Conservation (phyloP, 208 protist species). For the Trypanosoma caninum region DNA sequence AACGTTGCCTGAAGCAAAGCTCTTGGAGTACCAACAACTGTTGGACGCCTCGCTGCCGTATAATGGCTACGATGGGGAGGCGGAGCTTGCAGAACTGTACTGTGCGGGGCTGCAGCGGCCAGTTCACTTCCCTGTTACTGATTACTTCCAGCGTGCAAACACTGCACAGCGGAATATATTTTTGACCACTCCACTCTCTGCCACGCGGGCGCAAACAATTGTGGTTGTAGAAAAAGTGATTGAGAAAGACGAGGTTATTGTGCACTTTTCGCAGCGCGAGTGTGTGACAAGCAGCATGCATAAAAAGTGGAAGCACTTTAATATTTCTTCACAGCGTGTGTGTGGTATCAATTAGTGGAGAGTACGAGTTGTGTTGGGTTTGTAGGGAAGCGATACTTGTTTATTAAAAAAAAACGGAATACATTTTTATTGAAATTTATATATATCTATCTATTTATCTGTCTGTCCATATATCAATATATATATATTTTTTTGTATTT, state of each 20-base stretch:
- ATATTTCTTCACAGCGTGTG: slow-evolving; percentile 14
- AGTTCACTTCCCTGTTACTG: slow-evolving; percentile 13
- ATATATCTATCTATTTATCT: background rate
- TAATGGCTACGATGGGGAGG: slow-evolving; percentile 27
- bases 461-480: background rate
- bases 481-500: background rate
- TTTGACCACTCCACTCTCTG: slow-evolving; percentile 22
- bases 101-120: slow-evolving; percentile 8
- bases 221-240: slow-evolving; percentile 42
- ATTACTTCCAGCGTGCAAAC: slow-evolving; percentile 20
- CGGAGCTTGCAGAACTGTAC: slow-evolving; percentile 19
- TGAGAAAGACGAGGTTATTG: slow-evolving; percentile 4
- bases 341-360: no score
- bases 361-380: background rate
- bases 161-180: slow-evolving; percentile 46
- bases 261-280: slow-evolving; percentile 46
- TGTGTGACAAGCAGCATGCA: slow-evolving; percentile 8
- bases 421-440: no score
- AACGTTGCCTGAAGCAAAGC: background rate
- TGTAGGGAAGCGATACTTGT: no score
- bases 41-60: slow-evolving; percentile 31
- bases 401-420: no score
- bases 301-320: slow-evolving; percentile 22
- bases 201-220: slow-evolving; percentile 52
- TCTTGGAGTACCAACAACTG: slow-evolving; percentile 16